These are phyloP conservation scores for Podospora pseudoanserina DNA, from an alignment of 495 filamentous ascomycete genomes.

Conservation along the genomic window DNA sequence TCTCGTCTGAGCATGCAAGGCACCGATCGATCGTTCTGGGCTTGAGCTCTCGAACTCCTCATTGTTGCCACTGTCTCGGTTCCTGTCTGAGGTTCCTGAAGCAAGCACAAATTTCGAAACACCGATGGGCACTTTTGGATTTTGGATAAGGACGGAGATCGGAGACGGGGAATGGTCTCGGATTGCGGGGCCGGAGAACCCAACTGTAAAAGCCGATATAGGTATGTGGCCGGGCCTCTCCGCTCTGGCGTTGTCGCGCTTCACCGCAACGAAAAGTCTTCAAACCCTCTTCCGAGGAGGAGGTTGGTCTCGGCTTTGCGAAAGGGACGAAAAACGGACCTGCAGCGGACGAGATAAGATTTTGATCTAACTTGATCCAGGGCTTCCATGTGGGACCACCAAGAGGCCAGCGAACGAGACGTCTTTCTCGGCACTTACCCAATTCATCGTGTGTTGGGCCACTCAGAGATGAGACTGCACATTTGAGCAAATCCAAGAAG, in stretches of 20 bases:
- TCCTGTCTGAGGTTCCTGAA: background rate
- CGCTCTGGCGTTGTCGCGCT: background rate
- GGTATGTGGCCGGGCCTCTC: background rate
- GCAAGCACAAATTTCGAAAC: background rate
- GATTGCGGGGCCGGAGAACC: background rate
- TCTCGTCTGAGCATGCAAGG: background rate
- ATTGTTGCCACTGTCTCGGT: background rate
- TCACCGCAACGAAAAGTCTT: background rate
- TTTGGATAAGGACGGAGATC: background rate
- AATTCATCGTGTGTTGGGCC: background rate
- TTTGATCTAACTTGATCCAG: background rate
- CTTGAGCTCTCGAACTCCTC: background rate
- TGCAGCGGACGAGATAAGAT: background rate
- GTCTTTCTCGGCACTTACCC: background rate
- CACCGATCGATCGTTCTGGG: background rate
- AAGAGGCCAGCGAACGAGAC: background rate
- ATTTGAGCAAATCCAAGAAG: background rate
- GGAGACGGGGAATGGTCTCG: background rate
- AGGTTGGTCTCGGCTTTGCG: background rate
- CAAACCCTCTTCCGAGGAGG: background rate
- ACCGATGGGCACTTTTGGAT: background rate
- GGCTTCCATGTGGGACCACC: background rate
- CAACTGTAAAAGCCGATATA: background rate
- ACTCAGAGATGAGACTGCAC: background rate
- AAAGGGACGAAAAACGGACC: background rate